Base-by-base conservation (phyloP, 2,329 filamentous ascomycete species). In the Mariannaea elegans region DNA sequence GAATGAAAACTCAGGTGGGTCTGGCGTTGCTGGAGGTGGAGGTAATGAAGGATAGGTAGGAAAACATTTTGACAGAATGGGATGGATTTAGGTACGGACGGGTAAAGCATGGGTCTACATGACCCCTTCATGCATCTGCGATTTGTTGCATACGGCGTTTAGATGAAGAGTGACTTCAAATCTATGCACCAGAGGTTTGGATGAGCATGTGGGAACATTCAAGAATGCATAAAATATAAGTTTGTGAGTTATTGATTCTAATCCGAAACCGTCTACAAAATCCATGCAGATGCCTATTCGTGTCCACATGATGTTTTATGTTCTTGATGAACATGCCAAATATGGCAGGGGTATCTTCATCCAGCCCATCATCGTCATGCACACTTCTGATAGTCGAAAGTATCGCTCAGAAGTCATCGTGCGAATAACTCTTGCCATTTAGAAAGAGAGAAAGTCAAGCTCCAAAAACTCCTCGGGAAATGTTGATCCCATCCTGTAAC, bases 311-410 rank as follows among this genome's bases (percentile, higher is more conserved):
- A 39, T 56, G 47, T 54, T 29, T 41, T 36, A 5, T 14, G 32
- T 36, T 49, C 53, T 56, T 38, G 44, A 64, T 49, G 58, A 59
- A 64, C 27, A 57, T 54, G 38, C 58, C 45, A 54, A 24, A 27
- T 45, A 39, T 31, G 47, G 61, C 54, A 64, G 53, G 62, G 64
- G 58, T 63, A 69, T 69, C 64, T 50, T 67, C 49, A 62, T 67
- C 47, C 53, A 46, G 39, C 29, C 34, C 21, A 31, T 51, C 51
- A 56, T 64, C 24, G 24, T 27, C 24, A 36, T 63, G 38, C 32
- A 12, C 34, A 50, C 55, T 36, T 50, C 19, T 13, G 42, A 27
- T 9, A 36, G 31, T 27, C 38, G 7, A 42, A 24, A 13, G 24
- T 24, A 54, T 34, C 19, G 9, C 36, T 16, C 21, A 39, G 14